Evolutionary conservation across 768 basidiomycete genomes (phyloP), one percentile per base, ranked within the genome.

Genomic region (Galerina sulciceps): DNA sequence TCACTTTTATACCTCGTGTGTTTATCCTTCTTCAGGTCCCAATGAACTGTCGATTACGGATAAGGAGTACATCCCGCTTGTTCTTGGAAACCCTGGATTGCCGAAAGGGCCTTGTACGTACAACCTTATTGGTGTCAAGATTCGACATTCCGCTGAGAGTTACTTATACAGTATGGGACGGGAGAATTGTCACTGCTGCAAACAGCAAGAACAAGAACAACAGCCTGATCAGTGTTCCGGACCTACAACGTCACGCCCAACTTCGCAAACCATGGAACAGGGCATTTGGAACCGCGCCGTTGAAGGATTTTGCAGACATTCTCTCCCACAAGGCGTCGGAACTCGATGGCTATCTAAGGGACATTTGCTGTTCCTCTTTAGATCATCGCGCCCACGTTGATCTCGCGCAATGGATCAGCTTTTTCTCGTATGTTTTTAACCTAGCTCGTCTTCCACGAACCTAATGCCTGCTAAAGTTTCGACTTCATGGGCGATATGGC

Each of bases 1-100:
- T 15, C 41, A 31, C 18, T 11, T 50, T 57, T 18, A 35, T 34
- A 17, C 18, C 13, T 23, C 13, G 2, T 46, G 49, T 23, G 4
- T n/a, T 1, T 4, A 17, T 49, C 5, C 36, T n/a, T 47, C 36
- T 47, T 15, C 37, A 79, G 78, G 79, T 8, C 80, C 79, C 17
- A 81, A 81, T 55, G 79, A 80, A 53, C 60, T 81, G 2, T 79
- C 77, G 4, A 72, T 80, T 14, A 62, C 61, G 23, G 74, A 76
- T 15, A 58, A 65, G 2, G 67, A 71, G 6, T 63, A 70, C 1
- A 64, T 81, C 14, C 60, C 67, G 0, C 56, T 69, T 0, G 61
- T 80, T 13, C 44, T 78, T 18, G 78, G 79, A 10, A 44, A 63
- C 1, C 60, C 64, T 11, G 78, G 81, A 1, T 67, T 81, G 56